Base-by-base conservation (phyloP, 2,329 filamentous ascomycete genomes). In the Arthrocladium fulminans region DNA sequence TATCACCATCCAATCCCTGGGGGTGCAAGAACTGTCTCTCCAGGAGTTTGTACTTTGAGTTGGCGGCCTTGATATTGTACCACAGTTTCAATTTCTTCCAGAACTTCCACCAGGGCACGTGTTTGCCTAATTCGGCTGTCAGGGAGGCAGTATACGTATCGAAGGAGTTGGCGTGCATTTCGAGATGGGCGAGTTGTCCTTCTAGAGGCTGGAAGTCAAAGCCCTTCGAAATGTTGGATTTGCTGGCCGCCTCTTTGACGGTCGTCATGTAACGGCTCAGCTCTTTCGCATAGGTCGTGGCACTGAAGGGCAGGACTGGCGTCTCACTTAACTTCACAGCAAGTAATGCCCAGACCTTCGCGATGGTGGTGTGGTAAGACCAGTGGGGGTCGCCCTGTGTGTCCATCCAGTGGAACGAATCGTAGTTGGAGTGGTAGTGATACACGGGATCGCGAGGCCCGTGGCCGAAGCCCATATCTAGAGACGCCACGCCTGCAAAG, bases 31-130 rank as follows among this genome's bases (percentile, higher is more conserved):
- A 95, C 44, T 81, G 73, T 13, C 88, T 75, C 65, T 97, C 90
- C 0, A 97, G 69, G 7, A 73, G 72, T 74, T 95, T 94, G 72
- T 94, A 94, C 63, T 85, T 84, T 25, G 72, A 73, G 65, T 97
- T 97, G 38, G 83, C 76, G 9, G 67, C 72, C 23, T 79, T 75
- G 45, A 94, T 78, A 15, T 77, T 70, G 48, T 76, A 73, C 51
- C 76, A 77, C 1, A 89, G 71, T 54, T 73, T 75, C 20, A 86
- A 66, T 63, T 80, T 83, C 63, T 79, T 76, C 66, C 83, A 77
- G 67, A 81, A 82, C 57, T 83, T 79, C 80, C 86, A 92, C 86
- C 86, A 92, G 0, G 86, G 84, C 6, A 88, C 71, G 24, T 54
- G 63, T 30, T 74, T 65, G 27, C 47, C 47, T 43, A 80, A 66